Conservation (phyloP, 768 basidiomycete genomes). For the Hypholoma sublateritium region DNA sequence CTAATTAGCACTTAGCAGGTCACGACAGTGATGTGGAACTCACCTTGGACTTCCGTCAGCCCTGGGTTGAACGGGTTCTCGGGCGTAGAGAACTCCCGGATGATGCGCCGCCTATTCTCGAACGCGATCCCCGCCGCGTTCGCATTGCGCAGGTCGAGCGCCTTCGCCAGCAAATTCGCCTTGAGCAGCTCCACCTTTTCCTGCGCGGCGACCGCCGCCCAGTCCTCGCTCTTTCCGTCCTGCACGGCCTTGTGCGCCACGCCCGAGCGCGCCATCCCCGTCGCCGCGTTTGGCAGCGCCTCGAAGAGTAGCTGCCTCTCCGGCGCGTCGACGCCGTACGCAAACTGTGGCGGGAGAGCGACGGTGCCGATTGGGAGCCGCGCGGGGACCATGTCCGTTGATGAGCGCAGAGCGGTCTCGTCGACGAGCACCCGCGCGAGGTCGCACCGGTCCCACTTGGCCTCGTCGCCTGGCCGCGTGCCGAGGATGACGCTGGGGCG, state of each 20-base stretch:
- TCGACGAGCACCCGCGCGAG: slow-evolving; percentile 65
- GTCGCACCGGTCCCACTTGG: slow-evolving; percentile 62
- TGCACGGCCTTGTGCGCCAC: background rate
- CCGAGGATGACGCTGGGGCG: slow-evolving; percentile 76
- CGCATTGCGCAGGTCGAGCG: slow-evolving; percentile 86
- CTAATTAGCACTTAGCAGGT: background rate
- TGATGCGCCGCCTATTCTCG: slow-evolving; percentile 81
- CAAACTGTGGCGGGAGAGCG: slow-evolving; percentile 50
- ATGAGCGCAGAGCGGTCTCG: slow-evolving; percentile 41
- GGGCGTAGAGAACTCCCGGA: slow-evolving; percentile 74
- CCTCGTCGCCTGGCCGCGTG: slow-evolving; percentile 58
- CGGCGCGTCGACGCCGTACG: slow-evolving; percentile 62
- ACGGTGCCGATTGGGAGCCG: slow-evolving; percentile 36
- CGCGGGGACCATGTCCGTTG: slow-evolving; percentile 21
- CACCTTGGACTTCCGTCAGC: slow-evolving; percentile 89
- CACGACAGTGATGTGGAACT: slow-evolving; percentile 19
- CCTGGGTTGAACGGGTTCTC: slow-evolving; percentile 75
- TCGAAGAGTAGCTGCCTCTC: slow-evolving; percentile 69
- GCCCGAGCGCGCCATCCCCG: background rate
- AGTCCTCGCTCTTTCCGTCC: slow-evolving; percentile 18
- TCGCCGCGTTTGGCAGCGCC: slow-evolving; percentile 57
- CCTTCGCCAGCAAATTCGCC: slow-evolving; percentile 56
- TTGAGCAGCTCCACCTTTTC: slow-evolving; percentile 41
- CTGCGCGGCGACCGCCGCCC: background rate
- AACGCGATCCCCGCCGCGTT: slow-evolving; percentile 83